Percentiles rank a stretch among this genome's conserved stretches.
phyloP scores from a whole-genome alignment of 2,329 filamentous ascomycete genomes.

The Tothia fuscella region DNA sequence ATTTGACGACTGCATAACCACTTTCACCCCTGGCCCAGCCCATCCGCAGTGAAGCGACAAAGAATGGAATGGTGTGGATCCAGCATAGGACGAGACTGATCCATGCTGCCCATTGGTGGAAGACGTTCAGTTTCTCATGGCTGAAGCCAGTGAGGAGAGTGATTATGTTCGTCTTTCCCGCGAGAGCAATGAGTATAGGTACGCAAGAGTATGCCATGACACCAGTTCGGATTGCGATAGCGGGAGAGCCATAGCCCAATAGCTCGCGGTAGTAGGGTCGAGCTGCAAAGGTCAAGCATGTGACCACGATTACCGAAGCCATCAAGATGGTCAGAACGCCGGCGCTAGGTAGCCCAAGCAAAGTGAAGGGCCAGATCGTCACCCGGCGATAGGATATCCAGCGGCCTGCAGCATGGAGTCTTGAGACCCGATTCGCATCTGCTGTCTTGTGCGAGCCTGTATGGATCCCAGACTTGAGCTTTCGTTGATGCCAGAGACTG shows the following conservation, averaged over 20 bases:
- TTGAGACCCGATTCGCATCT: not conserved
- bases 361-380: not conserved
- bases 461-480: not conserved
- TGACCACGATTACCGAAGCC: not conserved
- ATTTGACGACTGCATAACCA: slow-evolving; percentile 1
- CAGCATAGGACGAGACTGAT: slow-evolving; percentile 71
- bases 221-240: slow-evolving; percentile 71
- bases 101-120: slow-evolving; percentile 87
- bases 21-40: slow-evolving; percentile 71
- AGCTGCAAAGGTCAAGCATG: slow-evolving; percentile 1
- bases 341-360: not conserved
- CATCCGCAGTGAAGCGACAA: slow-evolving; percentile 41
- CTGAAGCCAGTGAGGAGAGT: slow-evolving; percentile 79
- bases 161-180: slow-evolving; percentile 80
- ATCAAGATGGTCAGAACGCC: slow-evolving; percentile 3
- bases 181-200: slow-evolving; percentile 55
- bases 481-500: not conserved
- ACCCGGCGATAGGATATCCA: slow-evolving; percentile 7
- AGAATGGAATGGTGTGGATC: slow-evolving; percentile 77
- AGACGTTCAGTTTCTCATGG: slow-evolving; percentile 80
- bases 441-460: too few relatives aligned
- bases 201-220: slow-evolving; percentile 83
- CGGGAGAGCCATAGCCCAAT: slow-evolving; percentile 42
- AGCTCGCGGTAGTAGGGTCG: slow-evolving; percentile 9
- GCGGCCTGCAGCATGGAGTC: not conserved